Percentiles rank a stretch among this genome's conserved stretches.
Conservation (phyloP, 495 filamentous ascomycete genomes). For the Xylaria telfairii region DNA sequence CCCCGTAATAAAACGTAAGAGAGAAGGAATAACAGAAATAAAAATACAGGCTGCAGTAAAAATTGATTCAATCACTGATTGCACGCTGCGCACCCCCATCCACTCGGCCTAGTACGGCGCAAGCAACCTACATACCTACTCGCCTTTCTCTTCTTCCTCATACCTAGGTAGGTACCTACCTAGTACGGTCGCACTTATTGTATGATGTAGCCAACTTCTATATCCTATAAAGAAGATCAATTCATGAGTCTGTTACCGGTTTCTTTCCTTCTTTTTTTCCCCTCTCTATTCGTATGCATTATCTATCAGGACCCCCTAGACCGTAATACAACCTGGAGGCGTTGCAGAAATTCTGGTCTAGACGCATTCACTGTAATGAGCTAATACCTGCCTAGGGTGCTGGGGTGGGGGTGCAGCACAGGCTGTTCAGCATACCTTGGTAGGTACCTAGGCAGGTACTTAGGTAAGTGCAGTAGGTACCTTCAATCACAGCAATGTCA, state of each 20-base stretch:
- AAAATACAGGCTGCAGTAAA: slow-evolving; percentile 31
- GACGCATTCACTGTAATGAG: not conserved
- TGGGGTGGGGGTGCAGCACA: no score
- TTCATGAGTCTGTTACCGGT: no score
- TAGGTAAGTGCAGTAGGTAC: not conserved
- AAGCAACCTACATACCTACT: not conserved
- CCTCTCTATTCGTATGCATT: not conserved
- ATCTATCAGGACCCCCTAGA: not conserved
- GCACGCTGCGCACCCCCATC: slow-evolving; percentile 15
- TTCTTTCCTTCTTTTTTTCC: not conserved
- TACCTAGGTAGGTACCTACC: not conserved
- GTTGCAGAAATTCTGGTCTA: not conserved
- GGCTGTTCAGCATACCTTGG: no score
- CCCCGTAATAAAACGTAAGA: slow-evolving; percentile 30
- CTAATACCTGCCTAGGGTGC: no score
- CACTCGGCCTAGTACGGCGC: not conserved
- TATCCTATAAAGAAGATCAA: no score
- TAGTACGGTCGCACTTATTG: not conserved
- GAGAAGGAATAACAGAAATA: not conserved
- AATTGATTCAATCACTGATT: slow-evolving; percentile 30
- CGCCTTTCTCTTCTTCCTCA: no score
- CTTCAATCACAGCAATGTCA: slow-evolving; percentile 1
- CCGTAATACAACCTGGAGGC: not conserved
- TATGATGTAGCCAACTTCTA: not conserved
- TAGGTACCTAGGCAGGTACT: no score